Conservation (phyloP, 1,284 basidiomycete genomes). For the Sphaerobolus stellatus region DNA sequence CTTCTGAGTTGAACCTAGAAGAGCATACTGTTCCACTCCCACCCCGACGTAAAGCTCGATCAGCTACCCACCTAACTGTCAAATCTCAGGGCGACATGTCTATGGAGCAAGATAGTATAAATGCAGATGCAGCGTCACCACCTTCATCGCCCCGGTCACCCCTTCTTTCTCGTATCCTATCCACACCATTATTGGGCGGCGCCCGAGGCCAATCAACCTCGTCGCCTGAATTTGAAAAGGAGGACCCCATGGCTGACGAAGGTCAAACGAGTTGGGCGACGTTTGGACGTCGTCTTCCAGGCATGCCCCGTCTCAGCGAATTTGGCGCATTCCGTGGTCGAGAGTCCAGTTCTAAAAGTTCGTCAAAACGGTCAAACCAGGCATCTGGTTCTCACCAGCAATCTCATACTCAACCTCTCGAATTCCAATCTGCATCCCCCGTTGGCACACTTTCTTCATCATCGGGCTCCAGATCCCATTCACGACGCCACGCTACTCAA, state of each 20-base stretch:
- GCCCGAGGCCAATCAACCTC: too few species aligned
- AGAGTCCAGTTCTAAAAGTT: slow-evolving; percentile 3
- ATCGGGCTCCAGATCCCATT: slow-evolving; percentile 5
- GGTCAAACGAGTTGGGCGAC: neutral
- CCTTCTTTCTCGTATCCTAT: slow-evolving; percentile 8
- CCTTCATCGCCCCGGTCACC: slow-evolving; percentile 5
- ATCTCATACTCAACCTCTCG: neutral
- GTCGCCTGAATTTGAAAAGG: neutral
- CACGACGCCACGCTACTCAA: neutral
- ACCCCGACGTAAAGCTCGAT: neutral
- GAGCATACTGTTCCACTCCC: neutral
- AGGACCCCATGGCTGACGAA: neutral
- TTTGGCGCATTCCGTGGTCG: slow-evolving; percentile 2
- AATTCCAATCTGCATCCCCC: neutral
- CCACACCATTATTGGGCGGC: neutral
- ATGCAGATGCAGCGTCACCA: too few species aligned
- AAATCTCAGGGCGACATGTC: neutral
- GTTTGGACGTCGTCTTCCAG: slow-evolving; percentile 4
- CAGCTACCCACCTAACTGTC: neutral
- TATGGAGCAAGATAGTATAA: too few species aligned
- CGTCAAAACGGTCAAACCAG: neutral
- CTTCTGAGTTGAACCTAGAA: neutral
- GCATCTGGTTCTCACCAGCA: slow-evolving; percentile 1
- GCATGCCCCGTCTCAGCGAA: neutral
- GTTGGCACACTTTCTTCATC: slow-evolving; percentile 5